These are phyloP conservation scores for Globisporangium nunn DNA, from an alignment of 352 stramenopile genomes.

Conservation along the genomic window DNA sequence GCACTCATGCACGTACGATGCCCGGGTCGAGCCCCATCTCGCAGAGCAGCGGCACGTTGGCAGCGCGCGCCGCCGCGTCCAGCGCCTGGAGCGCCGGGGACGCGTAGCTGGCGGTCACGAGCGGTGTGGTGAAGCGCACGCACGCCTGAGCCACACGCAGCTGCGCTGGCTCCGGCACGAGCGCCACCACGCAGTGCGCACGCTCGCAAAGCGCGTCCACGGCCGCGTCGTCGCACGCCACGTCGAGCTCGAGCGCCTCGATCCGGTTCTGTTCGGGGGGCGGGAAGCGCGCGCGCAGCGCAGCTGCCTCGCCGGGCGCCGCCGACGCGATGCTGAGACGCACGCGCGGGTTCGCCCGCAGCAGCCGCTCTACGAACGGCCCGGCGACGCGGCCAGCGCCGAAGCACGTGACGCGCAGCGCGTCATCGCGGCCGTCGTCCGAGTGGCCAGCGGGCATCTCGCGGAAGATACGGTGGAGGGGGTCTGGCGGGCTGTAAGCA, in stretches of 20 bases:
- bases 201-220: slow-evolving; percentile 21
- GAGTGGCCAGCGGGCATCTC: not conserved
- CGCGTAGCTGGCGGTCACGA: slow-evolving; percentile 90
- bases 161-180: slow-evolving; percentile 83
- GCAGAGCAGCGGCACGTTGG: slow-evolving; percentile 75
- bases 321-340: slow-evolving; percentile 21
- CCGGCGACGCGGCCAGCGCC: slow-evolving; percentile 37
- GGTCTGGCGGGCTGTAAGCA: no score
- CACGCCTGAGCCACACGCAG: slow-evolving; percentile 55
- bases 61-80: slow-evolving; percentile 28
- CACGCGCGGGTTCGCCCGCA: slow-evolving; percentile 12
- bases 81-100: slow-evolving; percentile 68
- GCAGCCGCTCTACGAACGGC: slow-evolving; percentile 32
- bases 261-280: not conserved
- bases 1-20: slow-evolving; percentile 27
- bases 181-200: slow-evolving; percentile 71
- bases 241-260: slow-evolving; percentile 14
- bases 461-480: no score
- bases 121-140: slow-evolving; percentile 43
- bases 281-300: slow-evolving; percentile 15
- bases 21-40: slow-evolving; percentile 89
- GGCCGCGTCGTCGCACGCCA: slow-evolving; percentile 12
- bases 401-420: slow-evolving; percentile 29
- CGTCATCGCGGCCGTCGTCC: not conserved
- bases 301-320: slow-evolving; percentile 21